Percentiles rank a stretch among this genome's conserved stretches.
Evolutionary conservation across 2,329 filamentous ascomycete genomes (phyloP).

Genomic region (Exophiala bonariae): DNA sequence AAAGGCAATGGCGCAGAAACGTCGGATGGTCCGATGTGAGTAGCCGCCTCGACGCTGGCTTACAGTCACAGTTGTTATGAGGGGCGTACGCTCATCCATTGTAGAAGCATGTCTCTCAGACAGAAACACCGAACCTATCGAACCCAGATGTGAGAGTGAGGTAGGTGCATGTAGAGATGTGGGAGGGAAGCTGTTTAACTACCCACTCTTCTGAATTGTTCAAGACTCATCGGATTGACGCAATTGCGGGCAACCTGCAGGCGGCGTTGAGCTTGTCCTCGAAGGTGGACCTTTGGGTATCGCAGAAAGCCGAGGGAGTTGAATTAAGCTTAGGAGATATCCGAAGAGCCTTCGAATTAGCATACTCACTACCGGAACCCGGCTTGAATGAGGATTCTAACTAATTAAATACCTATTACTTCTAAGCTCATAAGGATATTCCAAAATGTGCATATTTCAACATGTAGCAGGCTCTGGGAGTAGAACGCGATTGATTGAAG

Average conservation of each 20-base stretch:
- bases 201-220: too few species aligned
- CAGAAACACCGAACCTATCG: too few species aligned
- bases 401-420: too few species aligned
- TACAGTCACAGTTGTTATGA: conserved; percentile 41
- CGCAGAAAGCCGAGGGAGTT: too few species aligned
- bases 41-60: conserved; percentile 38
- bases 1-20: conserved; percentile 42
- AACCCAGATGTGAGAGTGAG: too few species aligned
- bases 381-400: too few species aligned
- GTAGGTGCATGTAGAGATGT: neutral
- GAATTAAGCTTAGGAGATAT: too few species aligned
- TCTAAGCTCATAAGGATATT: too few species aligned
- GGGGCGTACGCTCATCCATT: conserved; percentile 37
- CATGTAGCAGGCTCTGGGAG: neutral
- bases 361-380: too few species aligned
- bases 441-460: too few species aligned
- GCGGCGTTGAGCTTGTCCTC: conserved; percentile 82
- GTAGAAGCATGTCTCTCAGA: conserved; percentile 1
- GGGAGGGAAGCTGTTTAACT: neutral
- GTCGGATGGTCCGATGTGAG: conserved; percentile 43
- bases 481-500: neutral
- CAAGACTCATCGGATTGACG: conserved; percentile 28
- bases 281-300: conserved; percentile 41
- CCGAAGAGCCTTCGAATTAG: too few species aligned
- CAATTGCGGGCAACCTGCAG: conserved; percentile 88